These are phyloP conservation scores for Microsporum audouinii DNA, from an alignment of 2,329 filamentous ascomycete genomes.

Conservation along the genomic window DNA sequence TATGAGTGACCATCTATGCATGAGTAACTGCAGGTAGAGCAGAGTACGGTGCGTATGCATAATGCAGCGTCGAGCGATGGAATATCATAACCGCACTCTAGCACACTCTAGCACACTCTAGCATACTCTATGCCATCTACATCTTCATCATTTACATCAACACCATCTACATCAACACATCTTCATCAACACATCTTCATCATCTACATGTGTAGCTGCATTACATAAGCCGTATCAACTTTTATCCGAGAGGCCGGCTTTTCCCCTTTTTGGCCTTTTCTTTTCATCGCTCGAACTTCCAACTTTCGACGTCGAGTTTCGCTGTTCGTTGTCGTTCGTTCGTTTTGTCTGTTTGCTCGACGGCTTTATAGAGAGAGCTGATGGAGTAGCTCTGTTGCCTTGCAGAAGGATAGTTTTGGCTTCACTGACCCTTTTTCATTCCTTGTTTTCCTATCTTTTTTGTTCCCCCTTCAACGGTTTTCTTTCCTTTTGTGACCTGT, in stretches of 20 bases:
- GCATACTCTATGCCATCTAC: too few species aligned
- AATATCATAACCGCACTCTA: too few species aligned
- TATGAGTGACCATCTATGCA: too few species aligned
- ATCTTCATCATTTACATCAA: background rate
- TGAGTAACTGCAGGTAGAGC: too few species aligned
- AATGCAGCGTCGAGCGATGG: too few species aligned
- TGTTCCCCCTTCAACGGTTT: conserved; percentile 2
- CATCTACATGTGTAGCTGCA: background rate
- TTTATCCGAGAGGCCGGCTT: background rate
- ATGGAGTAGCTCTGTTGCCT: background rate
- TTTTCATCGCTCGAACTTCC: background rate
- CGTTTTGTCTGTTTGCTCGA: background rate
- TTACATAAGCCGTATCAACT: background rate
- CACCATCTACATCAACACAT: background rate
- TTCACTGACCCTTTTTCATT: background rate
- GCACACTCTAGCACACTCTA: too few species aligned
- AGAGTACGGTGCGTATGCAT: too few species aligned
- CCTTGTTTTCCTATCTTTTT: conserved; percentile 17
- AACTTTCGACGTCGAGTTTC: background rate
- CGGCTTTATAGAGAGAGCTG: background rate
- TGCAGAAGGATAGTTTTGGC: background rate
- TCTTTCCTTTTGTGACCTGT: conserved; percentile 1
- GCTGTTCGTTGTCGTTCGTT: background rate
- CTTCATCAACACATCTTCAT: background rate
- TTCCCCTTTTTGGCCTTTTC: background rate